Evolutionary conservation across 805 yeast species (phyloP), one percentile per base, ranked within the genome.

Genomic region (Monosporozyma aerobia): DNA sequence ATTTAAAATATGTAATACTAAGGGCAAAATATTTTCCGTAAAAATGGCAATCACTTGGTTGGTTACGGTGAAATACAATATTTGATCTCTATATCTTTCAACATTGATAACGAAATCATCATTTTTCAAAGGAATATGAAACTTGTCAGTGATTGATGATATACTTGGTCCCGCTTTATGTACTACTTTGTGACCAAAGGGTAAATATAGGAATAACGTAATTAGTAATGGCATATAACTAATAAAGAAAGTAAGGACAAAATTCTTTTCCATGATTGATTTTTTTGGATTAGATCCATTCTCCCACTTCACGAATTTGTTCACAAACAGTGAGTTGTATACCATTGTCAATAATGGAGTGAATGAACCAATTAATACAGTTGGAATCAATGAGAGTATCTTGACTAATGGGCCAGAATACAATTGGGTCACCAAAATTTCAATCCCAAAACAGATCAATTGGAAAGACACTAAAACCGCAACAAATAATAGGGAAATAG

Each of bases 141-240:
- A 51, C 9, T 27, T 48, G 11, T 33, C 19, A 10, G n/a, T 10
- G 8, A 39, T 11, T 3, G 13, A 5, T 6, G 13, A 40, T 3
- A 39, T 25, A 10, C 32, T 13, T 13, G 6, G n/a, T 11, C 39
- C 29, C 8, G 47, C 16, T n/a, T 41, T 41, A n/a, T 45, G n/a
- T 59, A 83, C 78, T 51, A 89, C 65, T 56, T 76, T 70, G 68
- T 87, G 86, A 30, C 97, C 98, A 65, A 87, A 80, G 10, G 99
- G 99, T 57, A 90, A 74, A 69, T 94, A 94, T 51, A 92, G 70
- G 67, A 87, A 92, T 4, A 92, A 76, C 5, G 97, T 88, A 56
- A 95, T 80, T 56, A 90, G 70, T 59, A 94, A 73, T 9, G 96
- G 96, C 67, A 83, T 77, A 68, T 88, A 94, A 56, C 87, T 79